Evolutionary conservation across 129 eudicot genomes (phyloP).

Genomic region (Lactuca saligna): DNA sequence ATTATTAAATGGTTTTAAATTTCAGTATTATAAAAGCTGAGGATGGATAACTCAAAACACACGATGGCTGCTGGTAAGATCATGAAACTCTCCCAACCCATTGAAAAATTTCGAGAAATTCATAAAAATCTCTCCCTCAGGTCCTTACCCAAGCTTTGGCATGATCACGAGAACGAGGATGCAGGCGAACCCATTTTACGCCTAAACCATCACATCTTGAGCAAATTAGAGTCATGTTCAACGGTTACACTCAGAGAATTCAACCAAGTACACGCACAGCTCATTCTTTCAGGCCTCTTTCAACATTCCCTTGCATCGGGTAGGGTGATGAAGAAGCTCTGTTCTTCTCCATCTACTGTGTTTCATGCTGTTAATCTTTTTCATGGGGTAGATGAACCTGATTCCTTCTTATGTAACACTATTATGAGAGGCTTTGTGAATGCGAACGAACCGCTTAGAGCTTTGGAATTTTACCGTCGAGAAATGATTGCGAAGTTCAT

Average conservation of each 20-base stretch:
- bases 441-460: slow-evolving; percentile 28
- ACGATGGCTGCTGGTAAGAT: slow-evolving; percentile 28
- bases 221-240: slow-evolving; percentile 38
- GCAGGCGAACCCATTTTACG: slow-evolving; percentile 32
- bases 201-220: slow-evolving; percentile 48
- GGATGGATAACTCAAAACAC: slow-evolving; percentile 14
- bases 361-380: slow-evolving; percentile 41
- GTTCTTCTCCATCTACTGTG: slow-evolving; percentile 34
- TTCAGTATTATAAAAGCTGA: neutral
- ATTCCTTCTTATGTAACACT: slow-evolving; percentile 66
- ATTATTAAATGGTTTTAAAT: no score
- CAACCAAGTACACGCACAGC: slow-evolving; percentile 63
- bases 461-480: slow-evolving; percentile 37
- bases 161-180: slow-evolving; percentile 23
- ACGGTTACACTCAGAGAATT: slow-evolving; percentile 26
- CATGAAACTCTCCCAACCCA: slow-evolving; percentile 35
- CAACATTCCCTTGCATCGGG: slow-evolving; percentile 55
- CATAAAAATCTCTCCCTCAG: slow-evolving; percentile 44
- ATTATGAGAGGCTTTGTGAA: slow-evolving; percentile 47
- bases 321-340: slow-evolving; percentile 57
- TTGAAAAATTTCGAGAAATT: slow-evolving; percentile 53
- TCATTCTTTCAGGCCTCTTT: slow-evolving; percentile 51
- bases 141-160: slow-evolving; percentile 49
- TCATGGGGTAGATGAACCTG: slow-evolving; percentile 38
- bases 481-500: slow-evolving; percentile 41